Conservation (phyloP, 2,329 filamentous ascomycete species). For the Cladophialophora exuberans region DNA sequence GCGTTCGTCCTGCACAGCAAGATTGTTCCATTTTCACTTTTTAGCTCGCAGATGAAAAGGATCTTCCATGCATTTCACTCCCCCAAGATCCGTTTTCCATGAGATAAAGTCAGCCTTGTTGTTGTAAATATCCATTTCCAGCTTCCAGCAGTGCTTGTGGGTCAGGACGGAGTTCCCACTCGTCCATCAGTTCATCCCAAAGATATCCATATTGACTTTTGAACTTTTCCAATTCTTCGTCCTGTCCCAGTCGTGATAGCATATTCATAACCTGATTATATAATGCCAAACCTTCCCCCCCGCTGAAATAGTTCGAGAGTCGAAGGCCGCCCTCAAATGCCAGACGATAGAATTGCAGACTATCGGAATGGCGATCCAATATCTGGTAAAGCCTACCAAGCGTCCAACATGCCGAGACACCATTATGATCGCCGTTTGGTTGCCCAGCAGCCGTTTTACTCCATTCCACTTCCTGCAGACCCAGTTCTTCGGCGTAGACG, state of each 20-base stretch:
- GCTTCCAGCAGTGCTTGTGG: neutral
- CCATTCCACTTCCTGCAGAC: no score
- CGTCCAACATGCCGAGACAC: neutral
- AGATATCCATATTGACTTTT: neutral
- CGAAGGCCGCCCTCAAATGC: neutral
- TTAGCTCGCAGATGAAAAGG: no score
- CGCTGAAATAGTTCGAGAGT: neutral
- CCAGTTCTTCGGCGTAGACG: no score
- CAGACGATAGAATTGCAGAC: neutral
- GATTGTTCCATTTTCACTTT: no score
- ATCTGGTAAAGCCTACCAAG: neutral
- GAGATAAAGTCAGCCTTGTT: no score
- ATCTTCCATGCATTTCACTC: no score
- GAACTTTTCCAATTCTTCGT: neutral
- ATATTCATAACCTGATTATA: neutral
- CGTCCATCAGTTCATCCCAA: neutral
- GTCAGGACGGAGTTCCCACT: neutral
- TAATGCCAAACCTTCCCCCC: no score
- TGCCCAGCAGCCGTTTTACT: neutral
- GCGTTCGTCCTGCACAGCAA: no score
- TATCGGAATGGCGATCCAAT: neutral
- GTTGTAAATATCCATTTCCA: no score
- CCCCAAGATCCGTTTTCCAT: no score
- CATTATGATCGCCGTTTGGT: neutral
- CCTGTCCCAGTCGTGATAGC: neutral